Conservation (phyloP, 2,329 filamentous ascomycete species). For the Huntiella decipiens region DNA sequence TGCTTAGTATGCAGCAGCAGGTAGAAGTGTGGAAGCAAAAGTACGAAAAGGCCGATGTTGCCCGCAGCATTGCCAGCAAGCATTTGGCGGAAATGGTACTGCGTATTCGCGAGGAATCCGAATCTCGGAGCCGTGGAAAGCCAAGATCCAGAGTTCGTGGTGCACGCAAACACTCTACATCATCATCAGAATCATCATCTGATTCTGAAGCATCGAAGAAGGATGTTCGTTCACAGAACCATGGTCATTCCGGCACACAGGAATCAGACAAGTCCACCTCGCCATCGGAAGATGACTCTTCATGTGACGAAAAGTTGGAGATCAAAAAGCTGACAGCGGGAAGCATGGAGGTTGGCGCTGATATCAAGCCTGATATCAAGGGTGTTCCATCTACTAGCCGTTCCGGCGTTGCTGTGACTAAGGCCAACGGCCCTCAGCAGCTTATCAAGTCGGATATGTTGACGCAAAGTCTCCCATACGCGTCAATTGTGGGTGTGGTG, state of each 20-base stretch:
- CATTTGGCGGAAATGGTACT: slow-evolving; percentile 76
- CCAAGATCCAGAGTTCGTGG: not conserved
- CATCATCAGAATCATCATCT: slow-evolving; percentile 1
- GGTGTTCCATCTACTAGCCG: slow-evolving; percentile 11
- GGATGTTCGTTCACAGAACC: not conserved
- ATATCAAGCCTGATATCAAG: slow-evolving; percentile 26
- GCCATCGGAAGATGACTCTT: slow-evolving; percentile 5
- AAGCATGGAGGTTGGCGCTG: slow-evolving; percentile 17
- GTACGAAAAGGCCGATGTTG: slow-evolving; percentile 63
- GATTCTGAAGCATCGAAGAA: not conserved
- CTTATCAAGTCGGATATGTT: slow-evolving; percentile 14
- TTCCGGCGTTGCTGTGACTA: not conserved
- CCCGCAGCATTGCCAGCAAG: slow-evolving; percentile 52
- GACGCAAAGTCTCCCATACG: slow-evolving; percentile 47
- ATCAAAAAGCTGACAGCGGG: not conserved
- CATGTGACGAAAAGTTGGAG: not conserved
- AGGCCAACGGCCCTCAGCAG: slow-evolving; percentile 5
- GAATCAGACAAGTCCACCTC: slow-evolving; percentile 1
- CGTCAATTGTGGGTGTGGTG: slow-evolving; percentile 67
- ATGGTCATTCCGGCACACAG: not conserved
- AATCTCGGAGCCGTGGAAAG: slow-evolving; percentile 2
- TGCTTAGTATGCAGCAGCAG: slow-evolving; percentile 62
- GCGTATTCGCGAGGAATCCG: slow-evolving; percentile 37
- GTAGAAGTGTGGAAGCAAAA: slow-evolving; percentile 60
- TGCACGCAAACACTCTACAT: slow-evolving; percentile 2